Evolutionary conservation across 257 asterid species (phyloP).

Genomic region (Fraxinus pennsylvanica): DNA sequence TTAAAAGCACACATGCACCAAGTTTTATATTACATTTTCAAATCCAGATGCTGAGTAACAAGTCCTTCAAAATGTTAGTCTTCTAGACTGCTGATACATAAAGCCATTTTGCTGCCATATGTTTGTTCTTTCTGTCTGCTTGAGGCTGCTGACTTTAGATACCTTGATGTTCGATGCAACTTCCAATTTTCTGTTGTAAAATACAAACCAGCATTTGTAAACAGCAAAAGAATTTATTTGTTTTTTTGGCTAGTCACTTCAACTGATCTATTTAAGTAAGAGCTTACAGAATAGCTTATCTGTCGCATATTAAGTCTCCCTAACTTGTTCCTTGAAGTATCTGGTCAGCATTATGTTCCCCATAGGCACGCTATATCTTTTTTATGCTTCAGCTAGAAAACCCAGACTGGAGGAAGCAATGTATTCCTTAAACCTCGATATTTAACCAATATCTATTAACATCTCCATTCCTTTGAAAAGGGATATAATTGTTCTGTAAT

Average conservation of each 20-base stretch:
- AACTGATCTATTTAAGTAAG: neutral
- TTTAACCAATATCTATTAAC: neutral
- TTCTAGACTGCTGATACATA: neutral
- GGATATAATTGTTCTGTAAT: too few species aligned
- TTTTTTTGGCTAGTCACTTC: neutral
- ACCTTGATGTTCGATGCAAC: neutral
- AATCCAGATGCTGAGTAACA: neutral
- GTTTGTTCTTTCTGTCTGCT: neutral
- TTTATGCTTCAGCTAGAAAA: neutral
- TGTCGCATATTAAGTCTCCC: neutral
- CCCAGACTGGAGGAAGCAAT: neutral
- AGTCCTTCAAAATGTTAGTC: neutral
- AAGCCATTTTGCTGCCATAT: neutral
- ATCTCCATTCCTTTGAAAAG: neutral
- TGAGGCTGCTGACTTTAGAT: neutral
- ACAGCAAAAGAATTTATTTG: neutral
- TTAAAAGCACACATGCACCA: neutral
- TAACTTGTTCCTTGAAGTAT: neutral
- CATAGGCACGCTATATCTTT: neutral
- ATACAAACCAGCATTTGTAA: neutral
- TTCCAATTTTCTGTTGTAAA: neutral
- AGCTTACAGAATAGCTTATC: neutral
- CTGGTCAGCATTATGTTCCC: neutral
- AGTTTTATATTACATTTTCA: neutral
- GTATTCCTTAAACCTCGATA: neutral